Conservation (phyloP, 2,329 filamentous ascomycete genomes). For the Monilinia fructicola region DNA sequence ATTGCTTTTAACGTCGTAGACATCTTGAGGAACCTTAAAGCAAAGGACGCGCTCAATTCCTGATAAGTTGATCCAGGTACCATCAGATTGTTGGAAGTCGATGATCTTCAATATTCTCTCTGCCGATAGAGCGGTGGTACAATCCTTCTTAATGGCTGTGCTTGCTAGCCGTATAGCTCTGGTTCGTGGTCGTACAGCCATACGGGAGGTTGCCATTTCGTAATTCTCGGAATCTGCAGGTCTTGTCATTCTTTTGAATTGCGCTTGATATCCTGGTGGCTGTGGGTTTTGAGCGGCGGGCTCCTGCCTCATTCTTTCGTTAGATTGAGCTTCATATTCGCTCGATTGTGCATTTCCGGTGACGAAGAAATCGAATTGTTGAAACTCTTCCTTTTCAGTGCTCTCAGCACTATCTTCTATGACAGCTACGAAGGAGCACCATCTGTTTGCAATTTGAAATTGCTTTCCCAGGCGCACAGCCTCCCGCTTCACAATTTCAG, state of each 20-base stretch:
- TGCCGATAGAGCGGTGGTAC: not conserved
- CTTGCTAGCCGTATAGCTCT: too few species aligned
- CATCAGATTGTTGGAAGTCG: slow-evolving; percentile 55
- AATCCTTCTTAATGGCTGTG: not conserved
- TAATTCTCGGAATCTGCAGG: too few species aligned
- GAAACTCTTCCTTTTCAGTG: slow-evolving; percentile 9
- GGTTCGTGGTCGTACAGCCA: too few species aligned
- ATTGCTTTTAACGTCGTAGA: slow-evolving; percentile 23
- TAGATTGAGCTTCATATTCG: too few species aligned
- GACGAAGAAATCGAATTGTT: not conserved
- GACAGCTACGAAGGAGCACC: slow-evolving; percentile 72
- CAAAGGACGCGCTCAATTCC: slow-evolving; percentile 26
- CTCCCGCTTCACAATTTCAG: slow-evolving; percentile 63
- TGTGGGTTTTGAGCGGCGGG: too few species aligned
- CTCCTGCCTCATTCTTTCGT: too few species aligned
- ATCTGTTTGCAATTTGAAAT: slow-evolving; percentile 67
- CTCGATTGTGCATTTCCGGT: not conserved
- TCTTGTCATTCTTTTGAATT: too few species aligned
- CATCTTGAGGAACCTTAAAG: slow-evolving; percentile 21
- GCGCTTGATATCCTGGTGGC: too few species aligned
- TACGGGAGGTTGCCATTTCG: too few species aligned
- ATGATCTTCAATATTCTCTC: slow-evolving; percentile 45
- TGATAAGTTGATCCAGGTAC: slow-evolving; percentile 47
- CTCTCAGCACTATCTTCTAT: slow-evolving; percentile 43
- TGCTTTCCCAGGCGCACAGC: slow-evolving; percentile 63